These are phyloP conservation scores for Coriolopsis trogii DNA, from an alignment of 1,284 basidiomycete species.

Conservation along the genomic window DNA sequence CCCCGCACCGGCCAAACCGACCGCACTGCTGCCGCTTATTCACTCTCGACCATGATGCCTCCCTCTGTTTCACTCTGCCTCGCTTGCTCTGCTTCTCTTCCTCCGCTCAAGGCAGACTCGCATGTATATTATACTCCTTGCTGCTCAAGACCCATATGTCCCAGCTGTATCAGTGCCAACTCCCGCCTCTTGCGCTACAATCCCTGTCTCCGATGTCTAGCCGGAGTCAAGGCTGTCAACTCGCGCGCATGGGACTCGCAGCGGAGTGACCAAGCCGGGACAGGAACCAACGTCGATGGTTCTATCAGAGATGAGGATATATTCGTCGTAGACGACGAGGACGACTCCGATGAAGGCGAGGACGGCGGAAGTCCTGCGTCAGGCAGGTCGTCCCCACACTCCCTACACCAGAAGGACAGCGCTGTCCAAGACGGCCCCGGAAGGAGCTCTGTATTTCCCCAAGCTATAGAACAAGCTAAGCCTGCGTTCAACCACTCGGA, in stretches of 20 bases:
- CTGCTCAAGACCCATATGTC: slow-evolving; percentile 63
- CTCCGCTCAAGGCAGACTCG: slow-evolving; percentile 31
- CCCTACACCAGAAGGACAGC: too few relatives aligned
- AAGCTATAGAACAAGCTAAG: background rate
- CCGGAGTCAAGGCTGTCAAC: slow-evolving; percentile 52
- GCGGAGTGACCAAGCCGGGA: background rate
- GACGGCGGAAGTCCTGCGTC: slow-evolving; percentile 9
- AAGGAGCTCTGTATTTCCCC: background rate
- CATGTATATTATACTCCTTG: slow-evolving; percentile 53
- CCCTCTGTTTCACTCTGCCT: slow-evolving; percentile 49
- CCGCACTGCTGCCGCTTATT: background rate
- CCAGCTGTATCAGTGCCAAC: slow-evolving; percentile 52
- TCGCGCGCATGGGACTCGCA: slow-evolving; percentile 22
- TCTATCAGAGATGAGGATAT: slow-evolving; percentile 58
- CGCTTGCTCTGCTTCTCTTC: slow-evolving; percentile 65
- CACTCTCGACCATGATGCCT: slow-evolving; percentile 7
- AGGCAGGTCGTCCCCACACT: too few relatives aligned
- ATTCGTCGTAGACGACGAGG: slow-evolving; percentile 64
- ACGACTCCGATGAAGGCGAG: slow-evolving; percentile 22
- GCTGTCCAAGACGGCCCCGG: too few relatives aligned
- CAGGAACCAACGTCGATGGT: slow-evolving; percentile 50
- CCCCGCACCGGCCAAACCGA: background rate
- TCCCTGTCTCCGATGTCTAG: slow-evolving; percentile 66
- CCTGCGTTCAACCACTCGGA: too few relatives aligned
- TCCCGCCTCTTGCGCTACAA: slow-evolving; percentile 63